These are phyloP conservation scores for Phytophthora idaei DNA, from an alignment of 352 stramenopile genomes.

Conservation along the genomic window DNA sequence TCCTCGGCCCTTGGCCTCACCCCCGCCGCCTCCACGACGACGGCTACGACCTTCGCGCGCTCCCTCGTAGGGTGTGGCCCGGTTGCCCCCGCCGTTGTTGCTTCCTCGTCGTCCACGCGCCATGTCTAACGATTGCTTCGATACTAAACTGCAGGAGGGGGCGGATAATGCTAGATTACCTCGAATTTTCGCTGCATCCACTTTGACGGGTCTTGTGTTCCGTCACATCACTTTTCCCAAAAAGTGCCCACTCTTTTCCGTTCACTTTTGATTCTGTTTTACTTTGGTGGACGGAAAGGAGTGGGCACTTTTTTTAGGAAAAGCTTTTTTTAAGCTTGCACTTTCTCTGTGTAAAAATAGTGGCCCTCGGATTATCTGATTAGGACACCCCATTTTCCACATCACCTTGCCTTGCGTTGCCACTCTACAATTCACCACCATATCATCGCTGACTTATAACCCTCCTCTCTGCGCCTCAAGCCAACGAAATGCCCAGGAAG, in stretches of 20 bases:
- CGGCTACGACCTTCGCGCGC: conserved; percentile 35
- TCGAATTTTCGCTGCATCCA: conserved; percentile 8
- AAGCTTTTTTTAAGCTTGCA: too few species aligned
- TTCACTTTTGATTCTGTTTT: too few species aligned
- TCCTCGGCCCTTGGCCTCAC: conserved; percentile 22
- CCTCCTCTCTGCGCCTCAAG: background rate
- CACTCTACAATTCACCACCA: conserved; percentile 14
- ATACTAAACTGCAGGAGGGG: conserved; percentile 23
- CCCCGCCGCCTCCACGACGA: conserved; percentile 26
- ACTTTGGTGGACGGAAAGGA: too few species aligned
- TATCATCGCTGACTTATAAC: background rate
- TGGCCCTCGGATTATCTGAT: conserved; percentile 9
- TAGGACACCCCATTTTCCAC: background rate
- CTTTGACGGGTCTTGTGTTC: conserved; percentile 5
- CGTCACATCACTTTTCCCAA: too few species aligned
- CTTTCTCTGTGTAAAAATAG: too few species aligned
- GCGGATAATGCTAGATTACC: conserved; percentile 8
- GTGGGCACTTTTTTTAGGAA: too few species aligned
- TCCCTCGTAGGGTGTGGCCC: conserved; percentile 53
- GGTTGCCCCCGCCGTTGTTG: conserved; percentile 26
- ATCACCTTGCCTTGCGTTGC: background rate
- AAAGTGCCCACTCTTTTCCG: too few species aligned
- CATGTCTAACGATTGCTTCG: conserved; percentile 26
- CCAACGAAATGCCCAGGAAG: conserved; percentile 18
- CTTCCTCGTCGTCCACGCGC: conserved; percentile 45